These are phyloP conservation scores for Naganishia vishniacii DNA, from an alignment of 768 basidiomycete genomes.

Conservation along the genomic window DNA sequence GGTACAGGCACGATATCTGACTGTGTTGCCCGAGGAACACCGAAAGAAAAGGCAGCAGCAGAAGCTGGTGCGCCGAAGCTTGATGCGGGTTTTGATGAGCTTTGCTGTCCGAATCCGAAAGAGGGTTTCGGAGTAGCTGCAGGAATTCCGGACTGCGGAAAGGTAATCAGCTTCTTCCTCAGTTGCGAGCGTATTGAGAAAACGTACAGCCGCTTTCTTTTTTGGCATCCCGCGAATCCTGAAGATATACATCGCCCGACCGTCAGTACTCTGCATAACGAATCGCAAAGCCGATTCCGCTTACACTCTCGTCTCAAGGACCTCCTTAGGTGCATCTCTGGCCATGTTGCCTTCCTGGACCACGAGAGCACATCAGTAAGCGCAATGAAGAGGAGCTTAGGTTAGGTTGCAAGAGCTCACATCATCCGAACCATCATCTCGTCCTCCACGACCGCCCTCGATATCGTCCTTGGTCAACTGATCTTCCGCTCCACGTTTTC, in stretches of 20 bases:
- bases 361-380: neutral
- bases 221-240: constrained; percentile 46
- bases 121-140: constrained; percentile 16
- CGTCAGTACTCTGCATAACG: neutral
- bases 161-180: neutral
- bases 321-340: constrained; percentile 18
- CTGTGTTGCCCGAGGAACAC: constrained; percentile 7
- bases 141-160: constrained; percentile 4
- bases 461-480: constrained; percentile 43
- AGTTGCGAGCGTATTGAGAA: too few relatives aligned
- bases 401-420: neutral
- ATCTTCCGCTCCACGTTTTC: constrained; percentile 44
- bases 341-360: constrained; percentile 6
- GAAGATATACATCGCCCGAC: neutral
- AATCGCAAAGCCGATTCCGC: neutral
- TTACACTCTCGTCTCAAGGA: constrained; percentile 16
- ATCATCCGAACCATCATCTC: constrained; percentile 32
- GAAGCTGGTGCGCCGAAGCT: constrained; percentile 21
- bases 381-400: too few relatives aligned
- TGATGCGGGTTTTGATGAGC: neutral
- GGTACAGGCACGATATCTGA: too few relatives aligned
- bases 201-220: constrained; percentile 21
- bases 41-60: constrained; percentile 35
- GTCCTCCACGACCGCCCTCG: constrained; percentile 28
- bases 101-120: constrained; percentile 10